Evolutionary conservation across 225 moss, liverwort and hornwort genomes (phyloP), one percentile per base, ranked within the genome.

Genomic region (Anthoceros angustus): DNA sequence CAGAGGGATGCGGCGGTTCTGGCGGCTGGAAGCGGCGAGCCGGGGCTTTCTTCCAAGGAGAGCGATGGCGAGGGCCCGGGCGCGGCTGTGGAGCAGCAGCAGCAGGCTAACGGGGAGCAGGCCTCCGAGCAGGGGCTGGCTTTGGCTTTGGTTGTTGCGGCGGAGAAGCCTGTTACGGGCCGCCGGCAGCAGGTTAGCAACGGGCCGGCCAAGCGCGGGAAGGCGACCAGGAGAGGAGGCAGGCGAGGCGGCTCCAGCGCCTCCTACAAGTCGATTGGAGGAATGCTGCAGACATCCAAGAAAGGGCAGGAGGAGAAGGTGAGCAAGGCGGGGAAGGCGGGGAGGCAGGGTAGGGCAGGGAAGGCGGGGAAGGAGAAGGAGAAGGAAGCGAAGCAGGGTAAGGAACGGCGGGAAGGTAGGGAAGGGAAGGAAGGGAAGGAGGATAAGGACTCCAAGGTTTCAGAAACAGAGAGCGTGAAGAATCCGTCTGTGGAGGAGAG

Each of bases 1-100:
- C 12, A 9, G 55, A 18, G n/a, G 55, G 55, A 55, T 55, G 55
- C 55, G 14, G 55, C 55, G 7, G 55, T 15, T 55, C 23, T 23
- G n/a, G 55, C 55, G 8, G 55, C n/a, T 55, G 55, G 55, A 18
- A 55, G 55, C 4, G 55, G 55, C 55, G 55, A 55, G 55, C 55
- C 55, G n/a, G 55, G 18, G 7, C 16, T 55, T 7, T 55, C 55
- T 7, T 23, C 55, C 55, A 55, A 55, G 23, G 55, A 15, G 16
- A 55, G 55, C n/a, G n/a, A 15, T 7, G 8, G 18, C 18, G 16
- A 55, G 8, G 55, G n/a, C 6, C 32, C 32, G 32, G 32, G 32
- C 32, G 32, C 32, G 32, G 55, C 55, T 5, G 55, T 15, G 18
- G 55, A 7, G 12, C n/a, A 55, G 14, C n/a, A 55, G 14, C 55